These are phyloP conservation scores for Ramaria rubella DNA, from an alignment of 768 basidiomycete genomes.

Conservation along the genomic window DNA sequence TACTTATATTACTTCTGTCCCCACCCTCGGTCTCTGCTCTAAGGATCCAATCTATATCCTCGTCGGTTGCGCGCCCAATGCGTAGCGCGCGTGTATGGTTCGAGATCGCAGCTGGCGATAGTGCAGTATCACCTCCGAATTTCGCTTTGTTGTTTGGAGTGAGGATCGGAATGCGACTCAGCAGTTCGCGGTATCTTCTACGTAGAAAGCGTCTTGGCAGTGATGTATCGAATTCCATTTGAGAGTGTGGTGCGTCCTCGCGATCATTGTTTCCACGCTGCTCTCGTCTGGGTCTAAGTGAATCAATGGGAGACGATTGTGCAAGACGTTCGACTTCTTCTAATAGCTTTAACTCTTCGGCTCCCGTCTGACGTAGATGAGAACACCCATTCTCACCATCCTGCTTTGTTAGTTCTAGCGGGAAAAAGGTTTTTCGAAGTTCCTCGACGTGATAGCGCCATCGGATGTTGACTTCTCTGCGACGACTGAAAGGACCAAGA, in stretches of 20 bases:
- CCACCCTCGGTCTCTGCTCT: background rate
- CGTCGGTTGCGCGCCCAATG: conserved; percentile 21
- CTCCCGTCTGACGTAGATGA: conserved; percentile 4
- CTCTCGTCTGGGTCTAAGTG: conserved; percentile 5
- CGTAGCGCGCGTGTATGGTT: conserved; percentile 11
- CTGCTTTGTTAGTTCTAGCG: conserved; percentile 38
- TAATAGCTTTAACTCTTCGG: conserved; percentile 1
- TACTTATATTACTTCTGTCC: background rate
- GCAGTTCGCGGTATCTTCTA: conserved; percentile 52
- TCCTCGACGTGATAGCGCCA: conserved; percentile 57
- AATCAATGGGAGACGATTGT: background rate
- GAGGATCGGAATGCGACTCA: conserved; percentile 54
- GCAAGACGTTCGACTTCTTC: conserved; percentile 7
- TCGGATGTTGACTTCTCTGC: conserved; percentile 66
- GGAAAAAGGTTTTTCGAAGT: conserved; percentile 49
- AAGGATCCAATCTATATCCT: conserved; percentile 33
- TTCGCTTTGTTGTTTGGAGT: conserved; percentile 22
- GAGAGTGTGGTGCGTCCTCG: background rate
- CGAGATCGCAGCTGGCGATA: conserved; percentile 12
- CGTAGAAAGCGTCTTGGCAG: conserved; percentile 28
- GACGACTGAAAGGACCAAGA: conserved; percentile 63
- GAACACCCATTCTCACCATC: background rate
- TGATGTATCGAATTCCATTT: background rate
- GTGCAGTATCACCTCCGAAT: conserved; percentile 19
- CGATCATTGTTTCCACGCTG: background rate